Evolutionary conservation across 1,139 yeast species (phyloP), one percentile per base, ranked within the genome.

Genomic region (Geotrichum aggregatum): DNA sequence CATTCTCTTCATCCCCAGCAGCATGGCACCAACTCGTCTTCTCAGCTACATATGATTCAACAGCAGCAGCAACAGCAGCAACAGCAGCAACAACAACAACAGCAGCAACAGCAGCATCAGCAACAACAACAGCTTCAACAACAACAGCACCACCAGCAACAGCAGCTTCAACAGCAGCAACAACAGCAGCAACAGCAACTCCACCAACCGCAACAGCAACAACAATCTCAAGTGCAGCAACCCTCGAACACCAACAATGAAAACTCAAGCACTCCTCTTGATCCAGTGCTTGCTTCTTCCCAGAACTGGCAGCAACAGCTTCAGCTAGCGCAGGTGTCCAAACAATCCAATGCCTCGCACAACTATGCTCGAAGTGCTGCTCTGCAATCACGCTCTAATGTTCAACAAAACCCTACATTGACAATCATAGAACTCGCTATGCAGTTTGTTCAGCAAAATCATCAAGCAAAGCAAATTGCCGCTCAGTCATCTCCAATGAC

Each of bases 291-390:
- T 30, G 57, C 82, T 18, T 72, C 74, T 51, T 76, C 87, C 14
- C 71, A 79, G 4, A 81, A 81, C 65, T 89, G 97, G 97, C 88
- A 85, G 66, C 89, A 89, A 63, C 98, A 92, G 71, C 73, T 79
- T 54, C 94, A 85, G 66, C 76, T 92, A 59, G 86, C 84, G 33
- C 88, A 84, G 58, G 70, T 87, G 43, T 86, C 96, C 4, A 78
- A 96, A 68, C 82, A 80, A 58, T 79, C 91, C 14, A 71, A 75
- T 54, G 71, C 79, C 42, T 89, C 97, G 8, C 97, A 92, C 70
- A 85, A 79, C 61, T 92, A 89, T 69, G 98, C 98, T 2, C 79
- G 97, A 58, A 87, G 86, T 62, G 95, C 94, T 52, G 98, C 98
- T 1, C 79, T 87, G 54, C 79, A 87, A 61, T 87, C 92, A 14